Percentiles rank a stretch among this genome's conserved stretches.
Conservation (phyloP, 768 basidiomycete species). For the Suillus subalutaceus region DNA sequence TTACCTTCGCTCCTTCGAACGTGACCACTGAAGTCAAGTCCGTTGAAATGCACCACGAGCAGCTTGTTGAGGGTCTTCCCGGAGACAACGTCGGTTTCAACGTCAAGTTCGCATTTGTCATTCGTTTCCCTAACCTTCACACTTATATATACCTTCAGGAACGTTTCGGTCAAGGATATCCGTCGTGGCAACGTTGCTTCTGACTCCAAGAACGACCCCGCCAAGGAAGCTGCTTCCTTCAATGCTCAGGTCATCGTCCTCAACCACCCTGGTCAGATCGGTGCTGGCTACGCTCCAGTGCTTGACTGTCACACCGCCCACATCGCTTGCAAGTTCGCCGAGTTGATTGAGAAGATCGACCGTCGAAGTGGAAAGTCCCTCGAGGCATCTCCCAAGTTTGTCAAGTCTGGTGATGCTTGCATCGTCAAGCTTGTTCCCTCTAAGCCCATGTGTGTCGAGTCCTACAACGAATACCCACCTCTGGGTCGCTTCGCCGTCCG, state of each 20-base stretch:
- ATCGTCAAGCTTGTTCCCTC: conserved; percentile 96
- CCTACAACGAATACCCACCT: conserved; percentile 97
- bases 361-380: conserved; percentile 95
- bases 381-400: conserved; percentile 89
- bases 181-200: conserved; percentile 99
- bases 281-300: conserved; percentile 98
- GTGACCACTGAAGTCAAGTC: conserved; percentile 99
- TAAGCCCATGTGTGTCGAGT: conserved; percentile 96
- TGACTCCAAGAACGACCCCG: conserved; percentile 99
- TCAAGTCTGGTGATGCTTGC: conserved; percentile 99
- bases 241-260: conserved; percentile 99
- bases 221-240: conserved; percentile 99
- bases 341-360: conserved; percentile 99
- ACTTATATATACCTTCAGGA: conserved; percentile 52
- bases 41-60: conserved; percentile 99
- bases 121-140: background rate
- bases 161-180: conserved; percentile 99
- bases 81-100: conserved; percentile 99
- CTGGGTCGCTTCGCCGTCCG: conserved; percentile 99
- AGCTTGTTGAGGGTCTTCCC: conserved; percentile 90
- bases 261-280: conserved; percentile 99
- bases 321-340: conserved; percentile 99
- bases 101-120: conserved; percentile 70
- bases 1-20: conserved; percentile 94
- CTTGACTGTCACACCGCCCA: conserved; percentile 99